Evolutionary conservation across 208 protist species (phyloP), one percentile per base, ranked within the genome.

Genomic region (Entamoeba moshkovskii): DNA sequence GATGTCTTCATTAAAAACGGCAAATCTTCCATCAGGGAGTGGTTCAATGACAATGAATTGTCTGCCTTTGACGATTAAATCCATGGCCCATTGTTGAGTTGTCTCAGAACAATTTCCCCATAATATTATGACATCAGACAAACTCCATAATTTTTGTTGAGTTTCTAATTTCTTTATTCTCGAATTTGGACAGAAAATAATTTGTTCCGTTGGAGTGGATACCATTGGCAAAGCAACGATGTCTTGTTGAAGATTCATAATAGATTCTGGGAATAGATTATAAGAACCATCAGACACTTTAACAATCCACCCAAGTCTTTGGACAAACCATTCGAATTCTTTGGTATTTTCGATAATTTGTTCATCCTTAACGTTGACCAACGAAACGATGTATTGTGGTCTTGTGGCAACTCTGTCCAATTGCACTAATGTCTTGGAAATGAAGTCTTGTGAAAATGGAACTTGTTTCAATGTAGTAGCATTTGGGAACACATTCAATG

Each of bases 121-220:
- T 38, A 85, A 85, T 13, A 85, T 85, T 13, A 85, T 38, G 25
- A 85, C 18, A 13, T 85, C 59, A 85, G 59, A 85, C 2, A 85
- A 42, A 1, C n/a, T 38, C 59, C 59, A 85, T 42, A 85, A 38
- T 4, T 85, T 85, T 38, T 85, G 22, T 85, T 85, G 59, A 42
- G 59, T 85, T 85, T 85, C 59, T 85, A 42, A 29, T 85, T 85
- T 85, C 59, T 85, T 85, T 42, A 85, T 85, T 85, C 59, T 85
- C 11, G 59, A 85, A 85, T 85, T 85, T 85, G 59, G 33, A 85
- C 59, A 85, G 59, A 85, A 85, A 85, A 85, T 29, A 42, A 85
- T 85, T 85, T 85, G 59, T 85, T 85, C 59, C 2, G 59, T 85
- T 85, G 59, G 59, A 85, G 59, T 85, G n/a, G 18, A 33, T 29